These are phyloP conservation scores for Asclepias syriaca DNA, from an alignment of 257 asterid genomes.

Conservation along the genomic window DNA sequence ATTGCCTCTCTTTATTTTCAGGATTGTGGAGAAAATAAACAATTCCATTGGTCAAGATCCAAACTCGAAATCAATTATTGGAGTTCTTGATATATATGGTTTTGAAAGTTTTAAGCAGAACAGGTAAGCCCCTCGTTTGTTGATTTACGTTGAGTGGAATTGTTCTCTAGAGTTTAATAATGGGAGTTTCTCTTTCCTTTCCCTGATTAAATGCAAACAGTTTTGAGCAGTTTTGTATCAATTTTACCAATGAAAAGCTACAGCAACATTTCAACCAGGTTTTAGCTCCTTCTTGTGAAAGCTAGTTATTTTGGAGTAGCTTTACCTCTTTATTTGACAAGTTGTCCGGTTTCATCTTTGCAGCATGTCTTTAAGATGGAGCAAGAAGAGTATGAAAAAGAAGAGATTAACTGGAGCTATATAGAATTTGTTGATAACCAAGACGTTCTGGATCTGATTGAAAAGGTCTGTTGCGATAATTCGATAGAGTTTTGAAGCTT, in stretches of 20 bases:
- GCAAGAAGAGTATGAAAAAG: constrained; percentile 98
- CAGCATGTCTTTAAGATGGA: constrained; percentile 99
- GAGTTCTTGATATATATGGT: constrained; percentile 97
- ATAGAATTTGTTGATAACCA: constrained; percentile 99
- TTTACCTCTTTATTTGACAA: constrained; percentile 24
- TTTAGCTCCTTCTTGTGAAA: constrained; percentile 20
- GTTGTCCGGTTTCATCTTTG: constrained; percentile 23
- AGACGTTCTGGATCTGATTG: constrained; percentile 97
- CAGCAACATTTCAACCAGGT: constrained; percentile 99
- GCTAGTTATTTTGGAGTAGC: constrained; percentile 14
- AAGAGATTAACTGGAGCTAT: constrained; percentile 97
- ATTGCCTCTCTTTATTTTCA: constrained; percentile 28
- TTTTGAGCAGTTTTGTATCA: constrained; percentile 99
- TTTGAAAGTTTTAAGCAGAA: constrained; percentile 91
- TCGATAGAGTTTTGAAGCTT: not conserved
- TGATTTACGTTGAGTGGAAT: not conserved
- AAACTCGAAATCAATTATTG: constrained; percentile 83
- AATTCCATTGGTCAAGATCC: constrained; percentile 98
- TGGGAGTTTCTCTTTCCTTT: constrained; percentile 3
- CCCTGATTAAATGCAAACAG: constrained; percentile 31
- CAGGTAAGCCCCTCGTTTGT: constrained; percentile 26
- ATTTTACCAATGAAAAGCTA: constrained; percentile 95
- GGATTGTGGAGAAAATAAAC: constrained; percentile 95
- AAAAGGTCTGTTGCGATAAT: constrained; percentile 56
- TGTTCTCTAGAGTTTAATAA: not conserved